Evolutionary conservation across 768 basidiomycete species (phyloP).

Genomic region (Mycena galericulata): DNA sequence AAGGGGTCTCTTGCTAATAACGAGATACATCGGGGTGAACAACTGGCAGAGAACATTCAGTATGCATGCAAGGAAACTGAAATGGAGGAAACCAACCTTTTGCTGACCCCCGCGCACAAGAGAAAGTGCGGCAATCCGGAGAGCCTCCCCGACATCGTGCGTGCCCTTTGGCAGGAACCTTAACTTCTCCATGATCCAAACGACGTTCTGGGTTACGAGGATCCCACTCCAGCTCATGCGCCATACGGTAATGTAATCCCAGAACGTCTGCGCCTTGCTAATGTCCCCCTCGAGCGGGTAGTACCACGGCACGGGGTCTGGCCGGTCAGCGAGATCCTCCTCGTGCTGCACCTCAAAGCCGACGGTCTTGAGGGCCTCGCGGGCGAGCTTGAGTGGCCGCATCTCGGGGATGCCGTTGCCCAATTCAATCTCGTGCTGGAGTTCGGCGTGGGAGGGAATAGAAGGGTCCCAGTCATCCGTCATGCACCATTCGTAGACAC

Average conservation of each 20-base stretch:
- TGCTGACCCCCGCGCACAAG: conserved; percentile 86
- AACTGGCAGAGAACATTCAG: conserved; percentile 49
- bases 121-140: conserved; percentile 65
- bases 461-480: conserved; percentile 93
- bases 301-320: conserved; percentile 88
- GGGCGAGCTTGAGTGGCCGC: conserved; percentile 79
- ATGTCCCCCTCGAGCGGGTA: conserved; percentile 97
- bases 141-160: conserved; percentile 86
- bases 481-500: conserved; percentile 99
- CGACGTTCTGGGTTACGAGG: conserved; percentile 83
- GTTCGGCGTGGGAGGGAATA: conserved; percentile 86
- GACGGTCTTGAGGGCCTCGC: conserved; percentile 82
- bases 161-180: conserved; percentile 94
- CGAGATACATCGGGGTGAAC: conserved; percentile 73
- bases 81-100: conserved; percentile 45
- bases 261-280: conserved; percentile 90
- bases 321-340: conserved; percentile 93
- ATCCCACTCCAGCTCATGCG: conserved; percentile 91
- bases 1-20: conserved; percentile 44
- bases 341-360: conserved; percentile 92
- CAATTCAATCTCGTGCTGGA: conserved; percentile 92
- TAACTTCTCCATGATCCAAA: conserved; percentile 82
- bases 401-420: conserved; percentile 99
- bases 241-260: conserved; percentile 92
- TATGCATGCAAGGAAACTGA: conserved; percentile 64